Base-by-base conservation (phyloP, 805 yeast species). In the Pichia ethanolica region DNA sequence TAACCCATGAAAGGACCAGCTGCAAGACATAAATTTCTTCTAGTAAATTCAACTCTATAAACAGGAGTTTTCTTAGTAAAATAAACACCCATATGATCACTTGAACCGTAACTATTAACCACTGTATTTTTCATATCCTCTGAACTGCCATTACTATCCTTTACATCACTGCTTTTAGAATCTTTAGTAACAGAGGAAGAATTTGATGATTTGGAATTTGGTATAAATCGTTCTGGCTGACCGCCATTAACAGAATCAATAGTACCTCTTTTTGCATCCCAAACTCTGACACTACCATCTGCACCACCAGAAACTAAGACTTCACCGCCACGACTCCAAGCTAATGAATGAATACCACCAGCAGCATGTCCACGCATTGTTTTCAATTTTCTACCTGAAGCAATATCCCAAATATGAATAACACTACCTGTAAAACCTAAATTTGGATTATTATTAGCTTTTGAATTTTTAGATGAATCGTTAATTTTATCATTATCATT, bases 301-400 rank as follows among this genome's bases (percentile, higher is more conserved):
- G 95, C 89, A 44, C 95, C 97, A 26, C 95, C 89, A 67, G 95
- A 85, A 5, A 93, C 90, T 42, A 93, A 73, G 0, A 89, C 88
- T 32, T 86, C 81, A 30, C 98, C 97, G 60, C 90, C 98, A 58
- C 78, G 78, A 37, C 91, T 84, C 65, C 89, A 91, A 5, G 86
- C 75, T 53, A 93, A 71, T 6, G 97, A 87, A 65, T 90, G 85
- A 38, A 93, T 83, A 2, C 95, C 81, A 33, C 86, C 79, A 55
- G 87, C 73, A 33, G 97, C 98, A 64, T 93, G 99, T 0, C 99
- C 99, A 50, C 88, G 78, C 97, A 93, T 88, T 9, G 87, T 74
- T 67, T 93, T 93, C 55, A 93, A 71, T 46, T 89, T 72, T 56
- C 95, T 77, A 26, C 98, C 98, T 2, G 90, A 78, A 3, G 97